Evolutionary conservation across 768 basidiomycete species (phyloP).

Genomic region (Termitomyces heimii): DNA sequence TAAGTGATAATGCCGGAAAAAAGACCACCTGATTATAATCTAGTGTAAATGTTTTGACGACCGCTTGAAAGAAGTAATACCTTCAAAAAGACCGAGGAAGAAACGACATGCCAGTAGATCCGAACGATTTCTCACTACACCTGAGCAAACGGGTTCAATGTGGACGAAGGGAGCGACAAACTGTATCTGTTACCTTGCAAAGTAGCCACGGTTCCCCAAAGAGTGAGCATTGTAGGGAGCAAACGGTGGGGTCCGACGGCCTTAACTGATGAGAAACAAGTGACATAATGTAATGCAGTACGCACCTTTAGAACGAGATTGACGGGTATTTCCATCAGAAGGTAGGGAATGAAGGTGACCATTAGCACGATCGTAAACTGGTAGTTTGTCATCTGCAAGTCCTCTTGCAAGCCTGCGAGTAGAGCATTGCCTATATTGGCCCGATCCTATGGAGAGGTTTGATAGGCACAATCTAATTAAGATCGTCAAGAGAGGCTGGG

Average conservation of each 20-base stretch:
- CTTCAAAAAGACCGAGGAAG: neutral
- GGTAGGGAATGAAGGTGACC: neutral
- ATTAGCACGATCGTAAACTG: neutral
- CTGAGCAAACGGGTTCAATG: neutral
- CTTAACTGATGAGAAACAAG: neutral
- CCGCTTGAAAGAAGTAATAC: neutral
- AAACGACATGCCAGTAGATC: neutral
- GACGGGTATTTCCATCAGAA: neutral
- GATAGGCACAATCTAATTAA: neutral
- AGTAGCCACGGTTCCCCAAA: neutral
- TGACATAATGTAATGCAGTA: neutral
- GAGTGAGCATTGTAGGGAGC: neutral
- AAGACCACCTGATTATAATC: conserved; percentile 37
- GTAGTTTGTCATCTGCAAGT: neutral
- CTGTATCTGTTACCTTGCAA: neutral
- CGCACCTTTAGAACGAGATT: neutral
- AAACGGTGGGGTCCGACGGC: neutral
- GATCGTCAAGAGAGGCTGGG: neutral
- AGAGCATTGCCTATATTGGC: neutral
- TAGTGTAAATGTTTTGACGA: neutral
- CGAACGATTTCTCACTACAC: neutral
- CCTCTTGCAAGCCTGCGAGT: neutral
- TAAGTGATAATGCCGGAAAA: conserved; percentile 55
- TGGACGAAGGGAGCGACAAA: too few relatives aligned
- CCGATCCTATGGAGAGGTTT: neutral